Evolutionary conservation across 805 yeast species (phyloP), one percentile per base, ranked within the genome.

Genomic region (Kazachstania martiniae): DNA sequence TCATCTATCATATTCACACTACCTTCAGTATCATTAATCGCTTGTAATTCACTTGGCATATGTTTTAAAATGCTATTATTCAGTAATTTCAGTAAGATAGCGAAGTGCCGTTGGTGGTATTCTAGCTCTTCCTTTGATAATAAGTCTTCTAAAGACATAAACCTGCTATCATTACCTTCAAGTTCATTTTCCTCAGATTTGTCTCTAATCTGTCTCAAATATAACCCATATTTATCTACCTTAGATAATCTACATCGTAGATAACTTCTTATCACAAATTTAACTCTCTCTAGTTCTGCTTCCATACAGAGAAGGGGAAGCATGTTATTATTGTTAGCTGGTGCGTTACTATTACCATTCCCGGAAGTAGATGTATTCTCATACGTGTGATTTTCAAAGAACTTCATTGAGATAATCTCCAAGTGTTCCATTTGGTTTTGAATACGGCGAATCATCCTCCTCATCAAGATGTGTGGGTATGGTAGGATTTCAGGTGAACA

Each of bases 211-310:
- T 51, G 67, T 37, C 74, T 64, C 38, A 84, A 73, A 46, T 62
- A 74, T 4, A 81, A 60, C 17, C 84, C 65, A 54, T 61, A 77
- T 40, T 66, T 68, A 58, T 86, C 95, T 29, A 91, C 71, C 56
- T 82, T 87, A 38, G 63, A 59, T 35, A 86, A 55, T 36, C 98
- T 64, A 5, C 89, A 70, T 39, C 98, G 67, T 21, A 87, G 62
- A 52, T 85, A 89, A 10, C 84, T 69, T 32, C 96, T 61, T n/a
- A 87, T 64, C 22, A 89, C 56, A 51, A 78, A 91, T 46, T 78
- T 84, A 19, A 85, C 71, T 35, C 98, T 62, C 46, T 91, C 97
- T 16, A 91, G 67, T 44, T 91, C 97, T 10, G 93, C 79, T 50
- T 91, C 98, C 44, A 89, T 77, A 16, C 93, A 72, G 62, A 91